Conservation (phyloP, 129 eudicot species). For the Flaveria ramosissima region DNA sequence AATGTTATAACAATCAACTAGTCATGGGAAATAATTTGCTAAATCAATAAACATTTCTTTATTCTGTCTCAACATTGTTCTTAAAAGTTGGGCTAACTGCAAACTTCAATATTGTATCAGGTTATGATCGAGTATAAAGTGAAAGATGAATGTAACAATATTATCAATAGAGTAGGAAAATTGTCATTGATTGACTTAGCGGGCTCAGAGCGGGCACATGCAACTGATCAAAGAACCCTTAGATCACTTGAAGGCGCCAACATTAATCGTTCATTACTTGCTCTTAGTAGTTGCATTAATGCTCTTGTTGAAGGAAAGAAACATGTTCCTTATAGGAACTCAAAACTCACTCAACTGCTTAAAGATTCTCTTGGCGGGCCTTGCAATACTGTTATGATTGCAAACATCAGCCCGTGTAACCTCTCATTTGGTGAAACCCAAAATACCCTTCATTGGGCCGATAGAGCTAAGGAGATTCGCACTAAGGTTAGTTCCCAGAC, state of each 20-base stretch:
- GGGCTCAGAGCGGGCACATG: conserved; percentile 84
- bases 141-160: conserved; percentile 51
- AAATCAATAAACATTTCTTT: no score
- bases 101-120: conserved; percentile 38
- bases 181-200: conserved; percentile 83
- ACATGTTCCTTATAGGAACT: conserved; percentile 81
- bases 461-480: conserved; percentile 85
- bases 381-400: conserved; percentile 88
- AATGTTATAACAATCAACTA: background rate
- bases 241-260: conserved; percentile 92
- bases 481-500: conserved; percentile 56
- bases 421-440: conserved; percentile 83
- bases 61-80: background rate
- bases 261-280: conserved; percentile 73
- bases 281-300: conserved; percentile 89
- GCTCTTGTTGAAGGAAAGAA: conserved; percentile 87
- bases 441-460: conserved; percentile 95
- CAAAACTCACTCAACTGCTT: conserved; percentile 86
- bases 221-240: conserved; percentile 86
- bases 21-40: no score
- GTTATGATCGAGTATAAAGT: conserved; percentile 73
- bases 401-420: conserved; percentile 84
- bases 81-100: background rate
- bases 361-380: conserved; percentile 89
- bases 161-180: conserved; percentile 65